Percentiles rank a stretch among this genome's conserved stretches.
phyloP scores from a whole-genome alignment of 805 yeast species.

The Metschnikowia lochheadii region DNA sequence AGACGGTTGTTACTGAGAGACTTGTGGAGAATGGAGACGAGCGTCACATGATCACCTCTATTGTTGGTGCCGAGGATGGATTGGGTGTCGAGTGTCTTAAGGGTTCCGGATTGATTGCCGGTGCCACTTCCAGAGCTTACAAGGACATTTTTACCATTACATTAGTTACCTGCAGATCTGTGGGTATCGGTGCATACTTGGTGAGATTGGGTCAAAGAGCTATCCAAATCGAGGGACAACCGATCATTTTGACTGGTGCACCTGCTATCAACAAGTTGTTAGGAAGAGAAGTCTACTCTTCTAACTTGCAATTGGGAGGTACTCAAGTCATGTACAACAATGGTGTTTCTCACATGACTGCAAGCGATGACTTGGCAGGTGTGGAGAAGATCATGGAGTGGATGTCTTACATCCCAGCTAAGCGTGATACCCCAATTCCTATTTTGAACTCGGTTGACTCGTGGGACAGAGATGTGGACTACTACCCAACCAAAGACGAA shows the following conservation, averaged over 20 bases:
- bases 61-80: constrained; percentile 93
- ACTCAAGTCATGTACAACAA: constrained; percentile 97
- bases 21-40: constrained; percentile 81
- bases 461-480: constrained; percentile 94
- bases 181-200: constrained; percentile 98
- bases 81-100: constrained; percentile 97
- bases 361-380: constrained; percentile 95
- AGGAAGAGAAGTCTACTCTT: constrained; percentile 95
- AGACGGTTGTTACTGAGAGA: constrained; percentile 68
- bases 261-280: constrained; percentile 95
- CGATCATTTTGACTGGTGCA: constrained; percentile 97
- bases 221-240: constrained; percentile 97
- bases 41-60: constrained; percentile 74
- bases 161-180: constrained; percentile 99
- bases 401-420: constrained; percentile 92
- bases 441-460: constrained; percentile 73
- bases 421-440: constrained; percentile 87
- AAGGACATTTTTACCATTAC: constrained; percentile 96
- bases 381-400: constrained; percentile 91
- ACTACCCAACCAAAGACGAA: constrained; percentile 64
- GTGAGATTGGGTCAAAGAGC: constrained; percentile 99
- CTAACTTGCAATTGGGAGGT: constrained; percentile 97
- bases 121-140: constrained; percentile 97
- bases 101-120: constrained; percentile 98
- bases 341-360: constrained; percentile 98